phyloP scores from a whole-genome alignment of 2,329 filamentous ascomycete species.

The Nothomitra cinnamomea region DNA sequence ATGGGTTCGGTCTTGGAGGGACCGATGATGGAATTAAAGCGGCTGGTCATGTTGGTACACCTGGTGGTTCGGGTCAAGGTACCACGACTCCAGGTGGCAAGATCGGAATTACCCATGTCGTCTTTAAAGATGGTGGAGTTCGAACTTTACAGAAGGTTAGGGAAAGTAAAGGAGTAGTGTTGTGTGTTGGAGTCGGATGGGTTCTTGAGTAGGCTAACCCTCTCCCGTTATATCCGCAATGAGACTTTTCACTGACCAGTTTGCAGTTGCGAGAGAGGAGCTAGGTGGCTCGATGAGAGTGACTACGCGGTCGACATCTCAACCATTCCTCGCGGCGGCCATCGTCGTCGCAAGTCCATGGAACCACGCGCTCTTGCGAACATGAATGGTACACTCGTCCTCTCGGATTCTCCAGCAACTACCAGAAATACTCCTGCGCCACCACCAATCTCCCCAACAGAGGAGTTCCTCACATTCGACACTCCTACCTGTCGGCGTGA shows the following conservation, averaged over 20 bases:
- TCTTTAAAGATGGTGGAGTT: constrained; percentile 75
- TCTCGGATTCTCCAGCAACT: constrained; percentile 16
- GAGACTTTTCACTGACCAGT: background rate
- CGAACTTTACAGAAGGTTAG: constrained; percentile 68
- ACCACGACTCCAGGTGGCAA: constrained; percentile 24
- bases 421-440: constrained; percentile 11
- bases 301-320: constrained; percentile 52
- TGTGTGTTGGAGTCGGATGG: constrained; percentile 79
- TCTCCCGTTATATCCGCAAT: constrained; percentile 6
- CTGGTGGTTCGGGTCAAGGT: constrained; percentile 18
- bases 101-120: constrained; percentile 69
- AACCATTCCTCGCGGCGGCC: constrained; percentile 50
- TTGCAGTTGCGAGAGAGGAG: constrained; percentile 56
- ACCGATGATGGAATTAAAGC: background rate
- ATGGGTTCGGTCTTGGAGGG: background rate
- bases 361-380: constrained; percentile 54
- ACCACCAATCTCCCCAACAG: constrained; percentile 13
- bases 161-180: constrained; percentile 53
- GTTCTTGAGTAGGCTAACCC: constrained; percentile 59
- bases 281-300: constrained; percentile 58
- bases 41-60: constrained; percentile 17
- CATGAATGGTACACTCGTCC: constrained; percentile 45
- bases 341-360: constrained; percentile 64
- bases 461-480: constrained; percentile 16
- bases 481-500: constrained; percentile 15